Percentiles rank a stretch among this genome's conserved stretches.
Conservation (phyloP, 495 filamentous ascomycete species). For the Trichocladium uniseriatum region DNA sequence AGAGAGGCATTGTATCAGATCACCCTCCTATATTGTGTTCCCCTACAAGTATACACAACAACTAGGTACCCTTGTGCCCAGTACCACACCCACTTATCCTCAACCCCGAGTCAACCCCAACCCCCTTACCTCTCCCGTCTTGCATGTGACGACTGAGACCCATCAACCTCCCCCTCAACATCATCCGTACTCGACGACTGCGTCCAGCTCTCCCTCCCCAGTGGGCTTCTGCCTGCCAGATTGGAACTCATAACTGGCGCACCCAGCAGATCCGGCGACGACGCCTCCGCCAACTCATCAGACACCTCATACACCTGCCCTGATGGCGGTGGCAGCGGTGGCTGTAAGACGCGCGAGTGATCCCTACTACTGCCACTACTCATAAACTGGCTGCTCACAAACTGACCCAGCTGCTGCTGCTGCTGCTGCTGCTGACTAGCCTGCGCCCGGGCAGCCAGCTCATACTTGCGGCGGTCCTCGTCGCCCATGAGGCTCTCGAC, state of each 20-base stretch:
- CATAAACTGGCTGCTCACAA: too few species aligned
- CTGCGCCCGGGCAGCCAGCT: conserved; percentile 54
- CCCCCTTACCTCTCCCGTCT: too few species aligned
- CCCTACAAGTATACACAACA: background rate
- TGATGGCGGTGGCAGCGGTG: conserved; percentile 40
- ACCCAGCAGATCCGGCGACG: too few species aligned
- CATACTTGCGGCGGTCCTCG: conserved; percentile 63
- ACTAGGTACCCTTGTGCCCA: too few species aligned
- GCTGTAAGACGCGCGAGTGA: conserved; percentile 43
- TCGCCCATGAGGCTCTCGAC: conserved; percentile 80
- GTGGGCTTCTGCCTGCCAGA: conserved; percentile 28
- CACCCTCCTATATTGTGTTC: background rate
- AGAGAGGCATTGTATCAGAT: too few species aligned
- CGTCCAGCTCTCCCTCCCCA: conserved; percentile 26
- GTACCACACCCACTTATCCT: too few species aligned
- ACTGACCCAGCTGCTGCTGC: conserved; percentile 34
- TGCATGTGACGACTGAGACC: too few species aligned
- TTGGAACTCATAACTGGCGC: too few species aligned
- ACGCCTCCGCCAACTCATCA: too few species aligned
- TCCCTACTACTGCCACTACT: too few species aligned
- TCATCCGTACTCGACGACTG: conserved; percentile 23
- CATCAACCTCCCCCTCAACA: background rate
- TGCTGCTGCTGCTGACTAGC: too few species aligned
- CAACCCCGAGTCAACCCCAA: too few species aligned
- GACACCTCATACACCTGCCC: conserved; percentile 38